Base-by-base conservation (phyloP, 2,329 filamentous ascomycete species). In the Aspergillus clavatus region DNA sequence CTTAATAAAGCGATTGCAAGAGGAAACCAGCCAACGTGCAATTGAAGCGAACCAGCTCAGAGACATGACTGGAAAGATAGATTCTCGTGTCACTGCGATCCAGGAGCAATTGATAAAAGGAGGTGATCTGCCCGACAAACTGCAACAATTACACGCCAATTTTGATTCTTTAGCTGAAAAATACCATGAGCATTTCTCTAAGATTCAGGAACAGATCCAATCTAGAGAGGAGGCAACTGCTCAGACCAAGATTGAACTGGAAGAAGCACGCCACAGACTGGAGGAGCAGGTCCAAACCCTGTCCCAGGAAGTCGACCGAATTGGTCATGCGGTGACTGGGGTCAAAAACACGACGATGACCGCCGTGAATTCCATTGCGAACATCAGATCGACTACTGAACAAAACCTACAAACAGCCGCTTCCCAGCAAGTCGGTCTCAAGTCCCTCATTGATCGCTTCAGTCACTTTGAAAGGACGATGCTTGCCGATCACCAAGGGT, bases 231-330 rank as follows among this genome's bases (percentile, higher is more conserved):
- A 10, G 10, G 16, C 18, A 16, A 18, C 18, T 6, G n/a, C 14
- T 35, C 31, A 35, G 19, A 35, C 18, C 31, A 35, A 11, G 5
- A 21, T 18, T 18, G 16, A 35, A 5, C 11, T 40, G 27, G 14
- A 29, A 35, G 40, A 44, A 11, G 14, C 46, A n/a, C 22, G 19
- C 5, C 37, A 24, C 24, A 38, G 43, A 31, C 23, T 43, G 7
- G 19, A 38, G 42, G 31, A 42, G 16, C 38, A 47, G 19, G 38
- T 58, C 18, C 35, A 53, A 24, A 41, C 22, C 11, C 40, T 58
- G 6, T 37, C 21, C 11, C 28, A 27, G 10, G 40, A 53, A 18
- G n/a, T 50, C 7, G 35, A 28, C 7, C 39, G 47, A 36, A 10
- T 45, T 5, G 40, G 44, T 41, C 40, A 37, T 16, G 27, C 28